Evolutionary conservation across 202 grass and related monocot species (phyloP).

Genomic region (Zoysia matrella): DNA sequence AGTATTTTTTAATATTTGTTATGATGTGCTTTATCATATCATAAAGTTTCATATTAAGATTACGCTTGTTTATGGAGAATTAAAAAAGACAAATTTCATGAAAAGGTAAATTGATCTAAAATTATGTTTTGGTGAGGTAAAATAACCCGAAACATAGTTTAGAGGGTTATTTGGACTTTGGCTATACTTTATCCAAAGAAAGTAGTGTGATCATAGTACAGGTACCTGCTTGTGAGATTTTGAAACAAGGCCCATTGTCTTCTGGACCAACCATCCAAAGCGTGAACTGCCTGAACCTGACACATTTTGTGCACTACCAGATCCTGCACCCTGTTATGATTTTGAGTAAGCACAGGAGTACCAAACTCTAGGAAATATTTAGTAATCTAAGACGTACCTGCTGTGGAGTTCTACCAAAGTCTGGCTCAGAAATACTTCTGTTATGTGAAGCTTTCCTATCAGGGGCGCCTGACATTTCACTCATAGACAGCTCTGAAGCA

Average conservation of each 20-base stretch:
- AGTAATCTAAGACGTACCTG: conserved; percentile 45
- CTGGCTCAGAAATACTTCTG: conserved; percentile 90
- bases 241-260: conserved; percentile 76
- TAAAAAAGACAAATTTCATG: no score
- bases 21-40: no score
- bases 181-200: background rate
- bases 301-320: conserved; percentile 58
- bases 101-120: no score
- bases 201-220: conserved; percentile 10
- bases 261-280: conserved; percentile 83
- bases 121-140: no score
- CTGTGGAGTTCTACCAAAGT: conserved; percentile 67
- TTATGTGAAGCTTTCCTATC: conserved; percentile 59
- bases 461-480: conserved; percentile 51
- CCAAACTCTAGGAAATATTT: background rate
- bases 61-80: no score
- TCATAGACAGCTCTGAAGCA: conserved; percentile 70
- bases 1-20: no score
- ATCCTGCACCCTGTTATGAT: conserved; percentile 64
- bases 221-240: conserved; percentile 78
- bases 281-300: conserved; percentile 68
- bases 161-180: no score
- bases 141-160: no score
- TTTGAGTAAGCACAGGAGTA: conserved; percentile 2
- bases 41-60: no score